Base-by-base conservation (phyloP, 78 protist genomes). In the Guillardia theta region DNA sequence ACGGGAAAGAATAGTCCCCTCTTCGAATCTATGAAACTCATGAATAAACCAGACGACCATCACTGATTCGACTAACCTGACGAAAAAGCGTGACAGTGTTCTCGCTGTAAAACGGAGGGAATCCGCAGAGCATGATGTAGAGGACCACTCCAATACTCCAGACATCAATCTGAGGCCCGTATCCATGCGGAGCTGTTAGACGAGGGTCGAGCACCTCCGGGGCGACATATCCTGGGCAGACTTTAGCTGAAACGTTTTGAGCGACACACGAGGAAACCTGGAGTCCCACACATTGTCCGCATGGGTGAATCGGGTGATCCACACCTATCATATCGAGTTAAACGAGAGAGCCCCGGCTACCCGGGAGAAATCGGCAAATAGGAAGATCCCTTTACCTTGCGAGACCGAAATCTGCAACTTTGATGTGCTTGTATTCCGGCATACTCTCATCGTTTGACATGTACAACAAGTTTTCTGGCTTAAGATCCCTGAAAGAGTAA, bases 151-250 rank as follows among this genome's bases (percentile, higher is more conserved):
- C 87, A 27, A 70, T 36, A 43, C 87, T 70, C 87, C 87, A 70
- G 5, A 70, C 37, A 43, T 70, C 87, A 22, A 70, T 43, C 87
- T 36, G 87, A 12, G 87, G 22, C 39, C 87, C 87, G 41, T 70
- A 70, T 27, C 87, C 87, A 22, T 10, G 15, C n/a, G 87, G 87
- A 27, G 27, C 87, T 43, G 87, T 24, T 24, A 21, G 1, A 1
- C 39, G 5, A 36, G 39, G 22, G 90, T 78, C 90, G 1, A 78
- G 48, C 6, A 78, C 90, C 90, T 78, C 90, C 48, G 90, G 90
- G 15, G 90, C 45, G 30, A 78, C 90, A 50, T 78, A 78, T 36
- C 90, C 90, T 21, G 90, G n/a, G n/a, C n/a, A n/a, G n/a, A n/a
- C n/a, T n/a, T n/a, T n/a, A n/a, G n/a, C n/a, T n/a, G n/a, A n/a